phyloP scores from a whole-genome alignment of 2,329 filamentous ascomycete species.

The Dactylonectria estremocensis region DNA sequence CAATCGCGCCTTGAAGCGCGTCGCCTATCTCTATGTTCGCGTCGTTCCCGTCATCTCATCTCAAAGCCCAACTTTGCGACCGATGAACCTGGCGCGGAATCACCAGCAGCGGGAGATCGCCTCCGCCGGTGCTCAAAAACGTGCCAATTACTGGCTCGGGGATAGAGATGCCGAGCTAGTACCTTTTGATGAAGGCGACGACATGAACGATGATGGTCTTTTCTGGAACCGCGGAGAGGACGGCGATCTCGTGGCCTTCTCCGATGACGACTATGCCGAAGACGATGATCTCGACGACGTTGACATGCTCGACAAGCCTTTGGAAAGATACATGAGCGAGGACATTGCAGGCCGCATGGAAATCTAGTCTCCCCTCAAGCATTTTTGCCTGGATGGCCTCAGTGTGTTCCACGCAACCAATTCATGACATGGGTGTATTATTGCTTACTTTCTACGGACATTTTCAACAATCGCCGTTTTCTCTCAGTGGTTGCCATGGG shows the following conservation, averaged over 20 bases:
- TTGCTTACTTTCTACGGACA: slow-evolving; percentile 26
- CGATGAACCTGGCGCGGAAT: slow-evolving; percentile 50
- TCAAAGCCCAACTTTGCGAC: slow-evolving; percentile 68
- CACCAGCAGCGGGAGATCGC: slow-evolving; percentile 50
- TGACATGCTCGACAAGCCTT: slow-evolving; percentile 57
- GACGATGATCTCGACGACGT: slow-evolving; percentile 64
- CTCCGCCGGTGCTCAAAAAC: slow-evolving; percentile 69
- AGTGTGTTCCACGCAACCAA: slow-evolving; percentile 15
- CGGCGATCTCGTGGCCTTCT: slow-evolving; percentile 69
- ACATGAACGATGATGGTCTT: slow-evolving; percentile 65
- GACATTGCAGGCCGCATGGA: slow-evolving; percentile 76
- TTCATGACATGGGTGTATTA: slow-evolving; percentile 8
- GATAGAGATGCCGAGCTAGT: slow-evolving; percentile 70
- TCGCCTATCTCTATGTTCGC: slow-evolving; percentile 93
- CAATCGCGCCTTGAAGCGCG: slow-evolving; percentile 91
- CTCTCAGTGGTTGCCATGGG: slow-evolving; percentile 21
- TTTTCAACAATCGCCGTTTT: slow-evolving; percentile 40
- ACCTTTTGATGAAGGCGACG: slow-evolving; percentile 61
- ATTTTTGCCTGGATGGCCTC: slow-evolving; percentile 3
- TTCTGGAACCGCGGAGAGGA: slow-evolving; percentile 73
- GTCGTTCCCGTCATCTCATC: slow-evolving; percentile 84
- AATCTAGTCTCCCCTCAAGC: slow-evolving; percentile 58
- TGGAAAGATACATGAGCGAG: slow-evolving; percentile 72
- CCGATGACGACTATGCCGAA: slow-evolving; percentile 66
- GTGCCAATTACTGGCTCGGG: slow-evolving; percentile 90